Evolutionary conservation across 495 filamentous ascomycete species (phyloP), one percentile per base, ranked within the genome.

Genomic region (Hypoxylon fragiforme): DNA sequence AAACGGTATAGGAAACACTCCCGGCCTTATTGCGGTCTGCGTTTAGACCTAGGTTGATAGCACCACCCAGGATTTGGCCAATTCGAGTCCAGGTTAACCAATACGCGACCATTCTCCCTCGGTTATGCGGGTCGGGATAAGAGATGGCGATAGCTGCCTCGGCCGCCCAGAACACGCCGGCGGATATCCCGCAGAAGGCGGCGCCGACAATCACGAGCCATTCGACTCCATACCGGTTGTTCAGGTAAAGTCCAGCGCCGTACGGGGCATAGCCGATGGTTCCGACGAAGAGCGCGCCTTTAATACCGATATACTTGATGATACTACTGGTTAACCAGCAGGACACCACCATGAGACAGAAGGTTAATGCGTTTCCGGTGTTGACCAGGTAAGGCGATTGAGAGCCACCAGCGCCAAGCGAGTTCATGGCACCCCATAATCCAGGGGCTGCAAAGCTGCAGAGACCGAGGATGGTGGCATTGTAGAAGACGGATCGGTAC

Each of bases 381-480:
- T 87, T 86, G 47, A 88, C 80, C 9, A 88, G 76, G 47, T 83
- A 79, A 5, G 85, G 85, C n/a, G 67, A 73, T 47, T 81, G 75
- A 22, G 77, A 73, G 3, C 85, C 85, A 31, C 85, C 85, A 13
- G 84, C 85, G 26, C 85, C 85, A 12, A 87, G 76, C 0, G 79
- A 81, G 67, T 87, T 87, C 81, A 87, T 87, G 9, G 85, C 85
- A 19, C 76, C 77, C 85, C 85, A 87, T 55, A 87, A 80, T 0
- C 85, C 85, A 0, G 85, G 85, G 0, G 82, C 83, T 0, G 80
- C 70, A 54, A 88, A 80, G 57, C 81, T 83, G 70, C 80, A 85
- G 13, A 85, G 51, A 1, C 84, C 85, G 7, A 86, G 74, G 18
- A 88, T 76, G 12, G 81, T 73, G 24, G 82, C 80, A 72, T 85